phyloP scores from a whole-genome alignment of 495 filamentous ascomycete genomes.

The Articulospora tetracladia region DNA sequence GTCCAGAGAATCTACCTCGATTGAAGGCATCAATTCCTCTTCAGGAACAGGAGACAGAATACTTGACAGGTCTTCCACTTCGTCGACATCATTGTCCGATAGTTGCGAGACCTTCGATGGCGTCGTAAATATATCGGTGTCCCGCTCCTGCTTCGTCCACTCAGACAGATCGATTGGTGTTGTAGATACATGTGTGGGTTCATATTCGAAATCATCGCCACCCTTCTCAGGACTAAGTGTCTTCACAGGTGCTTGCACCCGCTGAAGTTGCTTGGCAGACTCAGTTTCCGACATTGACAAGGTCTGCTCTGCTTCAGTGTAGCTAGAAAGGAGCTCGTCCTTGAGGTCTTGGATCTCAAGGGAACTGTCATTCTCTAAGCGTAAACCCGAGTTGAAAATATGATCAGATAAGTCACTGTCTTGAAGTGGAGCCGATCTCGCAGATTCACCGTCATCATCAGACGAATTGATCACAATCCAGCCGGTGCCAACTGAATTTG shows the following conservation, averaged over 20 bases:
- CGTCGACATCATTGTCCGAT: not conserved
- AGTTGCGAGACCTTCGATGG: not conserved
- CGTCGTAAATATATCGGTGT: not conserved
- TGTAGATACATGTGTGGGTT: too few species aligned
- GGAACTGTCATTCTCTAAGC: too few species aligned
- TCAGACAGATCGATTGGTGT: too few species aligned
- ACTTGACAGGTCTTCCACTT: not conserved
- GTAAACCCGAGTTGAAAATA: not conserved
- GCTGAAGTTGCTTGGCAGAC: constrained; percentile 14
- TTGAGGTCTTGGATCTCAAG: not conserved
- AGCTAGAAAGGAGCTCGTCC: not conserved
- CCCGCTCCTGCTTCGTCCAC: not conserved
- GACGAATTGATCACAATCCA: not conserved
- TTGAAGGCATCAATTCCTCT: not conserved
- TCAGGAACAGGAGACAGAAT: not conserved
- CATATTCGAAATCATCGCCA: too few species aligned
- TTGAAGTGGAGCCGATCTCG: not conserved
- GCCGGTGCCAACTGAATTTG: not conserved
- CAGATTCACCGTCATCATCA: not conserved
- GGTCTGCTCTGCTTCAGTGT: constrained; percentile 10
- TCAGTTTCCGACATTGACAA: constrained; percentile 15
- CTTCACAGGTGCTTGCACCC: constrained; percentile 9
- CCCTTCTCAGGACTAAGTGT: not conserved
- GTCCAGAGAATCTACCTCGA: not conserved
- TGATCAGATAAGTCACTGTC: not conserved